These are phyloP conservation scores for Glycine tomentella DNA, from an alignment of 306 rosid species.

Conservation along the genomic window DNA sequence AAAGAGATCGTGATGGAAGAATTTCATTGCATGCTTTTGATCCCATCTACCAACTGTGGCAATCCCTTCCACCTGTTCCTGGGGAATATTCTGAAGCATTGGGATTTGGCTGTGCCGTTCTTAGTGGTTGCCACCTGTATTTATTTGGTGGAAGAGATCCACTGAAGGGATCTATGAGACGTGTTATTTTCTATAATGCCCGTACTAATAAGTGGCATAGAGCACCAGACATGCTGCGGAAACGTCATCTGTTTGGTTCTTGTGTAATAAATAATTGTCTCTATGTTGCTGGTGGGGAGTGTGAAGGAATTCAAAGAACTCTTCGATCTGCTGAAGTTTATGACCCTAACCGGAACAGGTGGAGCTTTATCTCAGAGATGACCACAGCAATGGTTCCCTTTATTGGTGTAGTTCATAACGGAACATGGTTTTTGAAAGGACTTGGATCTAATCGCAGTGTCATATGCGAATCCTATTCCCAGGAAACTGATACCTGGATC, in stretches of 20 bases:
- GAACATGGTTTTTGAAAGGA: constrained; percentile 94
- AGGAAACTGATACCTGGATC: constrained; percentile 89
- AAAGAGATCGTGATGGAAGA: constrained; percentile 95
- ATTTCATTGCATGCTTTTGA: constrained; percentile 98
- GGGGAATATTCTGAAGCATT: constrained; percentile 93
- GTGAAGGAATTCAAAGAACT: constrained; percentile 97
- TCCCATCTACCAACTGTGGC: constrained; percentile 97
- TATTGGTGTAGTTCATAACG: constrained; percentile 93
- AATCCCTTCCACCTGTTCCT: constrained; percentile 97
- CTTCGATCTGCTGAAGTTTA: constrained; percentile 96
- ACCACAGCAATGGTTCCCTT: constrained; percentile 97
- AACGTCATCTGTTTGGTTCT: constrained; percentile 91
- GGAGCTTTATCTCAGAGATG: constrained; percentile 97
- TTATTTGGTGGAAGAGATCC: constrained; percentile 98
- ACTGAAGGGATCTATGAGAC: constrained; percentile 88
- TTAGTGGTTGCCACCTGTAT: constrained; percentile 97
- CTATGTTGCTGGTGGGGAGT: constrained; percentile 98
- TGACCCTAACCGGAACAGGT: constrained; percentile 86
- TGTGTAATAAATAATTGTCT: constrained; percentile 97
- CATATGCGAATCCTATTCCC: constrained; percentile 89
- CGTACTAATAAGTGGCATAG: constrained; percentile 98
- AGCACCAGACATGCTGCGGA: constrained; percentile 98
- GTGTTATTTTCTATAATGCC: constrained; percentile 94
- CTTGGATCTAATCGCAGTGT: constrained; percentile 93
- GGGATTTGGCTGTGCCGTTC: constrained; percentile 99